phyloP scores from a whole-genome alignment of 257 asterid genomes.

The Schizonepeta tenuifolia region DNA sequence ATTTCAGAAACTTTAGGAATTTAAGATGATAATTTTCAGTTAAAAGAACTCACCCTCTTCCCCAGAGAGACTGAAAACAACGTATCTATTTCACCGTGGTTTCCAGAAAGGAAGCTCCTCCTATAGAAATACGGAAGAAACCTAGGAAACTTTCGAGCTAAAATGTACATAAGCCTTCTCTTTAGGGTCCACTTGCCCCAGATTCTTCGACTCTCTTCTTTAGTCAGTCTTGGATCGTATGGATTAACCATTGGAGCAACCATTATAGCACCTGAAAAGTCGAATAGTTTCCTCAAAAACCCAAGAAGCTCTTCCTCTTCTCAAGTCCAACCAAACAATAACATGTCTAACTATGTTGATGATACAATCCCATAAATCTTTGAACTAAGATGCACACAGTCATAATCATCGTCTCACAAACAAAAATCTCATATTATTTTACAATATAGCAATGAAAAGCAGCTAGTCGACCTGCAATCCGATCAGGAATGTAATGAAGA shows the following conservation, averaged over 20 bases:
- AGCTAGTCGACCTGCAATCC: constrained; percentile 62
- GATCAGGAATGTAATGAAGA: constrained; percentile 90
- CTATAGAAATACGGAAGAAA: constrained; percentile 71
- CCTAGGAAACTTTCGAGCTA: constrained; percentile 76
- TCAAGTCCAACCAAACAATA: constrained; percentile 6
- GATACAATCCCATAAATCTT: background rate
- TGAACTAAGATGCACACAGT: background rate
- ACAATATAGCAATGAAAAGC: background rate
- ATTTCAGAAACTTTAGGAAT: background rate
- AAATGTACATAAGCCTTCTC: constrained; percentile 62
- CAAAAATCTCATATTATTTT: background rate
- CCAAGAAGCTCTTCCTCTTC: background rate
- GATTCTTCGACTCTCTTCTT: constrained; percentile 71
- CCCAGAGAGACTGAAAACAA: constrained; percentile 72
- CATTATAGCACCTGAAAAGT: constrained; percentile 82
- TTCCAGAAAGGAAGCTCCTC: constrained; percentile 84
- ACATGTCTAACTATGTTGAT: background rate
- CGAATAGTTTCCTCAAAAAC: background rate
- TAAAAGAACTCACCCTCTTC: constrained; percentile 57
- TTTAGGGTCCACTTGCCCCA: constrained; percentile 78
- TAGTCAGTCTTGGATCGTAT: constrained; percentile 78
- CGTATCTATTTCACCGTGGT: constrained; percentile 65
- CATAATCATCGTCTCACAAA: background rate
- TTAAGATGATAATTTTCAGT: constrained; percentile 9
- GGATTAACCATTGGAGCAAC: constrained; percentile 94